Evolutionary conservation across 345 rosid species (phyloP).

Genomic region (Kandelia obovata): DNA sequence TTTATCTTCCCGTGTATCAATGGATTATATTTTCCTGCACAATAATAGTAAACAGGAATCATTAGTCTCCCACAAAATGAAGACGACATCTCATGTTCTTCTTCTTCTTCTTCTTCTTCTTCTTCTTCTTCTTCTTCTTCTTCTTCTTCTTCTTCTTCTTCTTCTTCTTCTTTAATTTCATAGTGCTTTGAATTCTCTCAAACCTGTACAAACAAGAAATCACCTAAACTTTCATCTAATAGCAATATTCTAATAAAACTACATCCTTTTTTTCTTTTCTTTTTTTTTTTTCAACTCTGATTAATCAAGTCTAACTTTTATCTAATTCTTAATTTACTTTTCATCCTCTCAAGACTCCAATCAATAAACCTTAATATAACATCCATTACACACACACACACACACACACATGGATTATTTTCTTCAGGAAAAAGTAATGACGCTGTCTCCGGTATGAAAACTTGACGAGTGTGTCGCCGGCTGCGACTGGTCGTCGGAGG

Average conservation of each 20-base stretch:
- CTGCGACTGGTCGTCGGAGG: slow-evolving; percentile 44
- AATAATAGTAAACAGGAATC: too few relatives aligned
- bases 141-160: slow-evolving; percentile 7
- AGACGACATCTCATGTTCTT: slow-evolving; percentile 31
- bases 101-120: slow-evolving; percentile 1
- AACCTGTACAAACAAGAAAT: slow-evolving; percentile 36
- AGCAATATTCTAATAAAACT: not conserved
- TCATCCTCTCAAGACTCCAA: too few relatives aligned
- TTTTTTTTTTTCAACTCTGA: not conserved
- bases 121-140: not conserved
- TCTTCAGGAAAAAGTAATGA: slow-evolving; percentile 60
- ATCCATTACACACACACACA: too few relatives aligned
- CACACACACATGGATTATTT: not conserved
- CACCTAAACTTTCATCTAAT: slow-evolving; percentile 20
- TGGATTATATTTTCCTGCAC: too few relatives aligned
- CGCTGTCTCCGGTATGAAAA: slow-evolving; percentile 56
- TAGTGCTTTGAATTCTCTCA: not conserved
- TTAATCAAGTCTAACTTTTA: slow-evolving; percentile 5
- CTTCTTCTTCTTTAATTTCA: not conserved
- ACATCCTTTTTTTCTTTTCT: not conserved
- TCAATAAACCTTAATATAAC: not conserved
- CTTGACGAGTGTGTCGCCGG: slow-evolving; percentile 36
- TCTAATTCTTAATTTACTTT: not conserved
- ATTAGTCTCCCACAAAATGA: slow-evolving; percentile 23
- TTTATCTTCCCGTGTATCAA: too few relatives aligned